Percentiles rank a stretch among this genome's conserved stretches.
These are phyloP conservation scores for Blastobotrys robertii DNA, from an alignment of 805 yeast species.

Conservation along the genomic window DNA sequence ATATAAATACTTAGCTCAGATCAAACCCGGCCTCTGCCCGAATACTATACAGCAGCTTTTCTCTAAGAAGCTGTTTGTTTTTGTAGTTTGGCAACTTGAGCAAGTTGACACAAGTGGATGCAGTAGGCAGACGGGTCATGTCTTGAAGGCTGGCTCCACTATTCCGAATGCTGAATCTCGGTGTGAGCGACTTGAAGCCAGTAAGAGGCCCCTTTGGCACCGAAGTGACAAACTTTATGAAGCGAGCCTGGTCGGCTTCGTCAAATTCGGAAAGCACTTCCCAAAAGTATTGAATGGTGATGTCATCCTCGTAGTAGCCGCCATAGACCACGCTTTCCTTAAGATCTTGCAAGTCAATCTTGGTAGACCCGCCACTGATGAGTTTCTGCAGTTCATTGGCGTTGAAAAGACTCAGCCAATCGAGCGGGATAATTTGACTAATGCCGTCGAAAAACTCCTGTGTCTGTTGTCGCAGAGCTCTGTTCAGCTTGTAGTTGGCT, in stretches of 20 bases:
- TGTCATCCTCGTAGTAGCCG: slow-evolving; percentile 34
- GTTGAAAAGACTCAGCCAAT: slow-evolving; percentile 80
- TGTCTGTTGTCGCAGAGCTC: slow-evolving; percentile 47
- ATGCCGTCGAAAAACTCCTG: slow-evolving; percentile 61
- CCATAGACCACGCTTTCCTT: slow-evolving; percentile 52
- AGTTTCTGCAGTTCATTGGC: slow-evolving; percentile 74
- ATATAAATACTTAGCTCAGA: slow-evolving; percentile 36
- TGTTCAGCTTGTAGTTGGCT: slow-evolving; percentile 71
- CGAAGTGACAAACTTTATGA: slow-evolving; percentile 84
- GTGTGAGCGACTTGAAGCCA: slow-evolving; percentile 68
- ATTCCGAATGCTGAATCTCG: slow-evolving; percentile 71
- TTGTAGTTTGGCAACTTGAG: slow-evolving; percentile 78
- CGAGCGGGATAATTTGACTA: slow-evolving; percentile 52
- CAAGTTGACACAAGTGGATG: slow-evolving; percentile 87
- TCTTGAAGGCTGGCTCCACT: slow-evolving; percentile 38
- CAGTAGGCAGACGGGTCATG: slow-evolving; percentile 63
- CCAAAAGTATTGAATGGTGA: slow-evolving; percentile 65
- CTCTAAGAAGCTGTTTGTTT: slow-evolving; percentile 44
- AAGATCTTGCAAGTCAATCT: slow-evolving; percentile 65
- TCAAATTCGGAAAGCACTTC: slow-evolving; percentile 61
- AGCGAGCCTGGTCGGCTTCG: slow-evolving; percentile 48
- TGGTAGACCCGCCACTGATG: slow-evolving; percentile 69
- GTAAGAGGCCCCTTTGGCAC: slow-evolving; percentile 85
- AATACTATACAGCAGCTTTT: slow-evolving; percentile 69
- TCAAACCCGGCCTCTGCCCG: slow-evolving; percentile 83